A percentile compares a stretch with the other conserved stretches of the same genome.
phyloP scores from a whole-genome alignment of 2,329 filamentous ascomycete species.

The Trichoderma citrinoviride region DNA sequence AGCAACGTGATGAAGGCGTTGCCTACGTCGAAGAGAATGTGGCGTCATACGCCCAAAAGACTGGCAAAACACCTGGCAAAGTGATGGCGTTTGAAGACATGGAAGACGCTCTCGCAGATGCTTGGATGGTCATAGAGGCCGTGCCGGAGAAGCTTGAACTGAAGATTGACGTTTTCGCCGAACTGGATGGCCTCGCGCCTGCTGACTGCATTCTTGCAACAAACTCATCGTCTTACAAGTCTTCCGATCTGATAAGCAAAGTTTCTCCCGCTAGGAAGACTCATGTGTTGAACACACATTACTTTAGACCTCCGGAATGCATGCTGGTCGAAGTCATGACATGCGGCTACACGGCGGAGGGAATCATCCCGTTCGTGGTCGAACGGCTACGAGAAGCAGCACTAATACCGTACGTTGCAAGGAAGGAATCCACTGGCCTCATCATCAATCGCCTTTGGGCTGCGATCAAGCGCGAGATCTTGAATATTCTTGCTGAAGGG shows the following conservation, averaged over 20 bases:
- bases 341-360: constrained; percentile 41
- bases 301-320: constrained; percentile 47
- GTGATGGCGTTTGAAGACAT: constrained; percentile 38
- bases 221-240: constrained; percentile 54
- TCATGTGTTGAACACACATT: constrained; percentile 51
- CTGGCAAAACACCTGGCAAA: constrained; percentile 27
- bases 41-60: constrained; percentile 29
- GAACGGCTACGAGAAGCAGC: constrained; percentile 41
- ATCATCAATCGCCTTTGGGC: constrained; percentile 58
- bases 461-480: constrained; percentile 51
- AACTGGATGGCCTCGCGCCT: constrained; percentile 44
- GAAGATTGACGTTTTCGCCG: constrained; percentile 48
- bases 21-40: constrained; percentile 42
- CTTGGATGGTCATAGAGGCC: constrained; percentile 55
- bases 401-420: constrained; percentile 41
- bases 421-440: constrained; percentile 51
- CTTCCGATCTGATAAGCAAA: constrained; percentile 46
- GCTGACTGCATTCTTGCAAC: constrained; percentile 48
- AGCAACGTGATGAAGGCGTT: constrained; percentile 38
- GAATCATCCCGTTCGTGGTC: constrained; percentile 46
- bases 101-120: constrained; percentile 39
- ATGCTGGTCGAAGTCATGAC: constrained; percentile 55
- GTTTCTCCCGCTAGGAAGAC: constrained; percentile 38
- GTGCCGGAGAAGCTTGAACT: constrained; percentile 50
- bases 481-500: constrained; percentile 50